These are phyloP conservation scores for Gynostemma pentaphyllum DNA, from an alignment of 306 rosid genomes.

Conservation along the genomic window DNA sequence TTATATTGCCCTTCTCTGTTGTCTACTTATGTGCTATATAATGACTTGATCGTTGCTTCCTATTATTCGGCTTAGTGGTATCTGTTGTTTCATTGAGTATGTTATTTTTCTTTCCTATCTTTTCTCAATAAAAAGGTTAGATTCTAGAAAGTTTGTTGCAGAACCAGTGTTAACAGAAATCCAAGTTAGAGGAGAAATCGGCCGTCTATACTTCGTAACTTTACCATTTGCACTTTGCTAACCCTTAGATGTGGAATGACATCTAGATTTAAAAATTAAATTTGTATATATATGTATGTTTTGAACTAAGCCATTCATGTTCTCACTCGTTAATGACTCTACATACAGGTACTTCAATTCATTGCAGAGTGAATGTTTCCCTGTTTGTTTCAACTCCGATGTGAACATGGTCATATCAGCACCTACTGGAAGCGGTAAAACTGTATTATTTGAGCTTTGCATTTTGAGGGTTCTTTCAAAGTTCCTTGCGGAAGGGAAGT, in stretches of 20 bases:
- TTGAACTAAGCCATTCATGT: not conserved
- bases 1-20: too few relatives aligned
- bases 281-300: not conserved
- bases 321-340: not conserved
- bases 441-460: conserved; percentile 92
- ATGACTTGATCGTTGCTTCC: not conserved
- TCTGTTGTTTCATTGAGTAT: not conserved
- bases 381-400: conserved; percentile 80
- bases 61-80: not conserved
- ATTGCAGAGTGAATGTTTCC: conserved; percentile 94
- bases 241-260: not conserved
- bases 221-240: not conserved
- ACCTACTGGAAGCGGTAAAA: conserved; percentile 97
- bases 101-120: not conserved
- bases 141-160: not conserved
- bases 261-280: not conserved
- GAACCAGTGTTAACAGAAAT: not conserved
- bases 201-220: not conserved
- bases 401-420: conserved; percentile 89
- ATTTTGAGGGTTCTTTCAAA: conserved; percentile 78
- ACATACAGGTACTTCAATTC: conserved; percentile 78
- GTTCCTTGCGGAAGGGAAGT: conserved; percentile 53
- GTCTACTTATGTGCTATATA: not conserved
- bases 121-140: not conserved
- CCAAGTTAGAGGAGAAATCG: not conserved